Evolutionary conservation across 2,329 filamentous ascomycete genomes (phyloP), one percentile per base, ranked within the genome.

Genomic region (Colletotrichum neosansevieriae): DNA sequence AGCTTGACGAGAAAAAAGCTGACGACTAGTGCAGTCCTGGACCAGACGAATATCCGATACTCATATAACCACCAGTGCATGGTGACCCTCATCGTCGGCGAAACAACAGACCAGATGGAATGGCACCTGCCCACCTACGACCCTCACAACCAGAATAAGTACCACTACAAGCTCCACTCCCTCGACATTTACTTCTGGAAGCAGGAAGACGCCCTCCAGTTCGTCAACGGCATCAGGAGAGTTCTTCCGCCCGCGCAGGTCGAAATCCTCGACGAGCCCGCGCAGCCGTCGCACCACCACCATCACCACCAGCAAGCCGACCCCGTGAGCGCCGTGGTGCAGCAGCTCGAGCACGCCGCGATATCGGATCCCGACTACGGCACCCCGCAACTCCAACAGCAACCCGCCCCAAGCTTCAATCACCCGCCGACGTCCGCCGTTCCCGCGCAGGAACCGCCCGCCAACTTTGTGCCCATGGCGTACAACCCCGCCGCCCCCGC

Each of bases 131-230:
- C 92, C 2, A 89, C 89, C 0, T 91, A 86, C 76, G 91, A 94
- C 76, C 88, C 88, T 2, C 85, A 84, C 58, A 93, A 93, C 78
- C 88, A 94, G 78, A 89, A 87, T 76, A 93, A 92, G 77, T 94
- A 94, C 77, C 88, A 94, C 83, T 94, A 94, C 80, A 89, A 89
- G 76, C 85, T 95, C 7, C 89, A 93, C 76, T 91, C 90, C 0
- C 77, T 94, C 65, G 92, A 94, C 75, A 81, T 94, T 13, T 95
- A 95, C 80, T 92, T 94, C 75, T 94, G 91, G 91, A 93, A 89
- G 0, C 87, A 89, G 69, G 84, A 89, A 63, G 92, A 94, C 78
- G 91, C 92, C 1, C 81, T 89, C 32, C 85, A 89, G 64, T 92
- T 94, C 71, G 80, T 94, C 69, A 91, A 91, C 73, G 89, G 88